phyloP scores from a whole-genome alignment of 1,139 yeast genomes.

The Saccharomyces hybrid region DNA sequence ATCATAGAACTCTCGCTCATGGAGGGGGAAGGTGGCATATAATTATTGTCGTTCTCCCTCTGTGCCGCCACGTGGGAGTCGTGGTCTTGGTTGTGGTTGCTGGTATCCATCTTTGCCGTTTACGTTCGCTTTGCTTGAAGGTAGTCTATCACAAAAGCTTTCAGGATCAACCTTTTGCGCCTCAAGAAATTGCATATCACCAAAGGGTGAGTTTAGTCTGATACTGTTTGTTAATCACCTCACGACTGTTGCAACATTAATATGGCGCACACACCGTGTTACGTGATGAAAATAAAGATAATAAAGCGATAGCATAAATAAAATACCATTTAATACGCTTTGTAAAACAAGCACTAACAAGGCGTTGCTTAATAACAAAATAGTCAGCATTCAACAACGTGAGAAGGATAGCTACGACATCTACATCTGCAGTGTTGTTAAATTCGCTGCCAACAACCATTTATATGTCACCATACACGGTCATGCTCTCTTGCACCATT shows the following conservation, averaged over 20 bases:
- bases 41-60: neutral
- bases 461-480: neutral
- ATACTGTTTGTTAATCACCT: neutral
- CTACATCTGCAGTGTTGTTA: neutral
- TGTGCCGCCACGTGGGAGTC: neutral
- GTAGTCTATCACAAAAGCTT: neutral
- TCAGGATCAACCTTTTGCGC: neutral
- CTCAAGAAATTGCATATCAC: neutral
- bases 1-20: conserved; percentile 31
- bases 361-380: neutral
- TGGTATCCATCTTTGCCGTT: neutral
- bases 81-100: neutral
- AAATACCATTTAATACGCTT: neutral
- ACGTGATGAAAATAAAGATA: neutral
- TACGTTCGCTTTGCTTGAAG: neutral
- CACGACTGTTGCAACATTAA: conserved; percentile 1
- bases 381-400: neutral
- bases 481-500: neutral
- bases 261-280: neutral
- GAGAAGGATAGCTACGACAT: neutral
- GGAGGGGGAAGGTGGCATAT: neutral
- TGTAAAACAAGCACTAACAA: neutral
- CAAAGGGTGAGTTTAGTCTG: neutral
- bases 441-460: neutral
- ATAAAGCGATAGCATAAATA: neutral